Evolutionary conservation across 805 yeast genomes (phyloP), one percentile per base, ranked within the genome.

Genomic region (Wickerhamiella shivajii): DNA sequence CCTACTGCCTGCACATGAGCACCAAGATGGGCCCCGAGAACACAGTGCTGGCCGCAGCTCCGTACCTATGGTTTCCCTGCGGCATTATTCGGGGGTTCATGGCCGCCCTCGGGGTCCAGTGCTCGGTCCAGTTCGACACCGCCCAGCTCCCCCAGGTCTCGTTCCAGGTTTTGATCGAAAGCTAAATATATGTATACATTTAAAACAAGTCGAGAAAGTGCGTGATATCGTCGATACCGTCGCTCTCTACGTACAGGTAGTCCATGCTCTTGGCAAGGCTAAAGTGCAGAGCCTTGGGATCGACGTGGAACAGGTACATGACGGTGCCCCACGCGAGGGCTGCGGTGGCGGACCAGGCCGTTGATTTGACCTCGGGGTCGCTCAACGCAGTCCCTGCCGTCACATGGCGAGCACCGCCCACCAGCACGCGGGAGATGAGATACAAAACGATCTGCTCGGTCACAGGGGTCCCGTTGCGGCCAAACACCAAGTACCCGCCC

Each of bases 51-150:
- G 43, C 47, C 20, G 63, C 64, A 3, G 42, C 44, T 15, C 65
- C 66, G 22, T 74, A 69, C 43, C 49, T 77, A 30, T 74, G 77
- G 72, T 71, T 76, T 37, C 81, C 90, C 0, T 66, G 77, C 45
- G 93, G 93, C 0, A 54, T 80, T 3, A 74, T 80, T 10, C 60
- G 81, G 38, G 93, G 93, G 1, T 71, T 74, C 2, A 56, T 80
- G 32, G 64, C 69, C 34, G 74, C 74, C 35, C 64, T 80, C 48
- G 92, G 84, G 1, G 63, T 79, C 12, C 71, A 70, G 18, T 69
- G 78, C 16, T 51, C 64, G 2, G 81, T 80, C 2, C 61, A 64
- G 3, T 79, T 83, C 3, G 87, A 77, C 37, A 58, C 74, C 6
- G 51, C 62, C 6, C 63, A 65, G 44, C 61, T 73, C 34, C 90